Base-by-base conservation (phyloP, 345 rosid species). In the Populus simonii region DNA sequence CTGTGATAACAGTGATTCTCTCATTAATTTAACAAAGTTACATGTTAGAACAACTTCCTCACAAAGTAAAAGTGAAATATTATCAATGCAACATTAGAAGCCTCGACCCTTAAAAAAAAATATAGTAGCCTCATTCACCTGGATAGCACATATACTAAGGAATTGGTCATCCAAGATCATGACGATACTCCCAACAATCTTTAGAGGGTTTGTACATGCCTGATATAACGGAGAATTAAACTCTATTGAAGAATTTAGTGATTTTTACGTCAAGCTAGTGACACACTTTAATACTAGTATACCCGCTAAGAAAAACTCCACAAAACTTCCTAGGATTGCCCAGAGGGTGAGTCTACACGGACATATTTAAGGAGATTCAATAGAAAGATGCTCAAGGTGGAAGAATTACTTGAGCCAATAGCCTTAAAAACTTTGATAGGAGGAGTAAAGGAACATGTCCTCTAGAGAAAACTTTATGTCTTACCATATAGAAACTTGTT, bases 111-210 rank as follows among this genome's bases (percentile, higher is more conserved):
- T 12, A 2, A 51, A 38, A 74, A 10, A 36, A 1, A 74, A 38
- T 25, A 36, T 1, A 31, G 74, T 66, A 55, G 62, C 70, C 68
- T 74, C 45, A 45, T 70, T 82, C 77, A 94, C 98, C 98, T 95
- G 99, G 74, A 93, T 86, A 80, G 86, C 92, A 96, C 97, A 95
- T 79, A 90, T 82, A 75, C 98, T 93, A 59, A 94, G 94, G 22
- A 82, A 88, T 43, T 83, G 89, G 41, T 93, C 99, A 17, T 83
- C 86, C 80, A 95, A 93, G 78, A 33, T 33, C 35, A 4, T 33
- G 33, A 2, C 33, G 0, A 0, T 33, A 0, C 35, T 33, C 5
- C 35, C 5, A 3, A 4, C 5, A 33, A 33, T 98, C 97, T 80
- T 89, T 92, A 11, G 80, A 33, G 5, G 35, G 0, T 33, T 33